phyloP scores from a whole-genome alignment of 805 yeast genomes.

The Barnettozyma californica region DNA sequence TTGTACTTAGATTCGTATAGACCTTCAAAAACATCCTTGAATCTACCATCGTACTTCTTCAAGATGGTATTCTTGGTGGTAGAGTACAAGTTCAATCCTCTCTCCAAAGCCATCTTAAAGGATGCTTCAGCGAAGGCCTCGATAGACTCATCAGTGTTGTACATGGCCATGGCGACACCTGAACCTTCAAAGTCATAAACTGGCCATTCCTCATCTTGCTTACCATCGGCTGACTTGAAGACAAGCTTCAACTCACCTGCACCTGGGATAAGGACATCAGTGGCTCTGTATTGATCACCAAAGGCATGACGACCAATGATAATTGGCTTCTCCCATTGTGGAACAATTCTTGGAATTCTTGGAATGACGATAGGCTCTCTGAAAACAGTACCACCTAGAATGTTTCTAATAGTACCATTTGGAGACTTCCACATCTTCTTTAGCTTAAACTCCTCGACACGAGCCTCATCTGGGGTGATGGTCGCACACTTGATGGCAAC shows the following conservation, averaged over 20 bases:
- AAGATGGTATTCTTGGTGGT: constrained; percentile 79
- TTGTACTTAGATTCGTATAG: constrained; percentile 56
- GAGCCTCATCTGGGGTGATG: constrained; percentile 76
- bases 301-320: constrained; percentile 83
- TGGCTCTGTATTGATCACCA: constrained; percentile 82
- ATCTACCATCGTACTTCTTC: constrained; percentile 77
- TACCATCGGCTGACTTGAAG: constrained; percentile 59
- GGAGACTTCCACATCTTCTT: constrained; percentile 85
- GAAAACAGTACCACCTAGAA: constrained; percentile 77
- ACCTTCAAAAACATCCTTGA: constrained; percentile 73
- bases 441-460: constrained; percentile 68
- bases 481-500: constrained; percentile 85
- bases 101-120: constrained; percentile 64
- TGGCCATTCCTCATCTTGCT: constrained; percentile 39
- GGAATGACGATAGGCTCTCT: constrained; percentile 80
- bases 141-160: constrained; percentile 76
- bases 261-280: constrained; percentile 61
- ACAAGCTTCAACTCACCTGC: constrained; percentile 64
- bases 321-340: constrained; percentile 78
- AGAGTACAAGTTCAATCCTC: constrained; percentile 58
- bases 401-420: constrained; percentile 79
- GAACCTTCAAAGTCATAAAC: constrained; percentile 61
- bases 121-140: constrained; percentile 76
- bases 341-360: constrained; percentile 70
- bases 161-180: constrained; percentile 80